Evolutionary conservation across 2,329 filamentous ascomycete species (phyloP), one percentile per base, ranked within the genome.

Genomic region (Magnaporthiopsis incrustans): DNA sequence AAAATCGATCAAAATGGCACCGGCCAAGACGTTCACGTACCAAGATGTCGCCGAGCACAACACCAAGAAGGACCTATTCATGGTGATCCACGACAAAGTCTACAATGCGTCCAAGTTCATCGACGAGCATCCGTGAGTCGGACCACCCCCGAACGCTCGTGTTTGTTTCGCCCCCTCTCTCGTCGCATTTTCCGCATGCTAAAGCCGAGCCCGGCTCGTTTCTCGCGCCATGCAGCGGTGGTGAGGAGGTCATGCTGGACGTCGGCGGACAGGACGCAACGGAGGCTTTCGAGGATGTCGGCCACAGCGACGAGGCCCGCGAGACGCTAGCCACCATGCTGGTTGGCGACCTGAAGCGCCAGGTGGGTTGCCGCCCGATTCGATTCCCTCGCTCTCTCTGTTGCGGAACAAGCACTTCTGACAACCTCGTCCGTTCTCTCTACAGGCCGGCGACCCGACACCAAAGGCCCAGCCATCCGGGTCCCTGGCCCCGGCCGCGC

Each of bases 251-350:
- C 71, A 82, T 99, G 68, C 89, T 99, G 71, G 95, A 99, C 71
- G 93, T 98, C 68, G 95, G 84, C 73, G 95, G 95, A 71, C 93
- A 97, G 81, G 95, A 99, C 78, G 90, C 91, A 73, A 97, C 94
- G 72, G 95, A 98, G 81, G 94, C 95, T 67, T 99, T 99, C 76
- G 95, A 99, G 82, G 95, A 99, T 79, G 95, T 99, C 73, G 95
- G 95, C 75, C 95, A 99, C 89, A 96, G 91, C 73, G 95, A 99
- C 78, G 95, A 99, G 84, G 95, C 95, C 70, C 89, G 95, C 70
- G 94, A 98, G 82, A 94, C 96, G 70, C 87, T 99, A 65, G 87
- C 89, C 38, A 85, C 86, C 73, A 81, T 96, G 69, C 78, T 87
- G 63, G 84, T 95, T 69, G 93, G 91, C 69, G 82, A 75, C 53